Evolutionary conservation across 768 basidiomycete genomes (phyloP), one percentile per base, ranked within the genome.

Genomic region (Scleroderma bovista): DNA sequence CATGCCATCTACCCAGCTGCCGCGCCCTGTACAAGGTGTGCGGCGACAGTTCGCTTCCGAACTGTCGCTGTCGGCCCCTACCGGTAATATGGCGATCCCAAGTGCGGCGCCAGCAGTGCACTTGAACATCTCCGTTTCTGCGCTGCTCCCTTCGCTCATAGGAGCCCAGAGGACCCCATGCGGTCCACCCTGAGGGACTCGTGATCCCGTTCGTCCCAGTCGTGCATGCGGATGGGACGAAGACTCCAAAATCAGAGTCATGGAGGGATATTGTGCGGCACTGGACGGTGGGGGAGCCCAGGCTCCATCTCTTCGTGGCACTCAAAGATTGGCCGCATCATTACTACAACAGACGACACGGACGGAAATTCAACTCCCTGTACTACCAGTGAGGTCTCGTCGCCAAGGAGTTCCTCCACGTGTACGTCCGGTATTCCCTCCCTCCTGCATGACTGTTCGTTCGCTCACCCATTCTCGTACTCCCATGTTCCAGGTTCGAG

Each of bases 231-330:
- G 57, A 58, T 54, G 48, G 50, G 32, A 56, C 44, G 36, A 36
- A 38, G 19, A 55, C 47, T 33, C 47, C 46, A 19, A 56, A 48
- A 48, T 62, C 57, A 51, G 51, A 55, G 43, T 42, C 33, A 6
- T 56, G 54, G 54, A 44, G 17, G 24, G 46, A 47, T 8, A 47
- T 50, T 12, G 32, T 56, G 24, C 12, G 39, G 2, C 45, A 56
- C 32, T 56, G 54, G 47, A 19, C 20, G 0, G 8, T 31, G 6
- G 54, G 51, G 11, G 38, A 48, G 17, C 51, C 37, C 0, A 1
- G 20, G 29, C 46, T 31, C 5, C 32, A 41, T 26, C 36, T 46
- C 12, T 24, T 6, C 2, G 15, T 29, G 8, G 42, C 51, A n/a
- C 43, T 56, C 16, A 45, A 34, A 11, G 51, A 56, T 15, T 56